Base-by-base conservation (phyloP, 1,284 basidiomycete species). In the Trichosporon coremiiforme region DNA sequence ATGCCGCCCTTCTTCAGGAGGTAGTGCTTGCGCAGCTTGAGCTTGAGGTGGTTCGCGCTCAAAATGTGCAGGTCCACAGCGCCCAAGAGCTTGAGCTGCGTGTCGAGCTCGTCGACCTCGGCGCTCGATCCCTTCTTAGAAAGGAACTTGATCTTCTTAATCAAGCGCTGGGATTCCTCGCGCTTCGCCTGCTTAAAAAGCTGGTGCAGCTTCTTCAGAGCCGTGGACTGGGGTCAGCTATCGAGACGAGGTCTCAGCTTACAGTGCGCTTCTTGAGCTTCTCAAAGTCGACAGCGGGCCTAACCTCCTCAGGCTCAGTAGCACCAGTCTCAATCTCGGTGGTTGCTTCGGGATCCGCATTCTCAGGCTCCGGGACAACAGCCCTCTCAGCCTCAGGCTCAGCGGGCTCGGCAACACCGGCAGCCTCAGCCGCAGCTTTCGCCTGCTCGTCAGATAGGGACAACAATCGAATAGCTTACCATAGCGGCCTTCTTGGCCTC, bases 151-250 rank as follows among this genome's bases (percentile, higher is more conserved):
- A 95, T 84, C 83, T 89, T 91, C 85, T 94, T 95, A 66, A 95
- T 88, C 15, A 91, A 82, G 78, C 91, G 92, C 82, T 91, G 92
- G 0, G 89, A 87, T 84, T 97, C 95, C 74, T 93, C 93, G 0
- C 88, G 85, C 80, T 90, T 92, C 8, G 90, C 89, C 80, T 91
- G 93, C 85, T 94, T 97, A 64, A 83, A 78, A 8, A 80, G 72
- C 9, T 82, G 79, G 71, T 81, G 78, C 4, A 84, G 75, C 35
- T 79, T 78, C 70, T 83, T 84, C 29, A 84, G 68, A 1, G 77
- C 81, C 71, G 78, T 76, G 2, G 81, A 78, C 83, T 84, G 68
- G 15, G 29, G 45, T 68, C n/a, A 72, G 50, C 36, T 45, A 64
- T 15, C 4, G n/a, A 20, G 47, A 45, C 55, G 3, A 47, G 15